Evolutionary conservation across 2,329 filamentous ascomycete genomes (phyloP).

Genomic region (Curvularia spicifera): DNA sequence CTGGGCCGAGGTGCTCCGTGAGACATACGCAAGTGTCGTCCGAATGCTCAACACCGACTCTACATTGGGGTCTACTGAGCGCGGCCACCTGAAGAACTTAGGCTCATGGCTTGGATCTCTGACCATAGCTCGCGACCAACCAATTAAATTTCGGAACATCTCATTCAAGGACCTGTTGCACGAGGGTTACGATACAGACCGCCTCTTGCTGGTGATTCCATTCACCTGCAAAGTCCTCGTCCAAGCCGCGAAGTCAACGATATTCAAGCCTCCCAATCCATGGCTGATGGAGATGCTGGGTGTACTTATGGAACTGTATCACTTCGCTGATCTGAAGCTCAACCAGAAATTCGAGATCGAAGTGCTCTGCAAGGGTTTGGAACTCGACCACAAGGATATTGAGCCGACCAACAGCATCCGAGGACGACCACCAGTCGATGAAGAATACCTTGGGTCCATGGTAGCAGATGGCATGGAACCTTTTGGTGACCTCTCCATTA

Average conservation of each 20-base stretch:
- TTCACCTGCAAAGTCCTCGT: conserved; percentile 96
- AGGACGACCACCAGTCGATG: conserved; percentile 71
- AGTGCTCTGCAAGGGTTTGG: conserved; percentile 90
- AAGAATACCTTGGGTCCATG: conserved; percentile 59
- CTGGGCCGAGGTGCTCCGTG: conserved; percentile 87
- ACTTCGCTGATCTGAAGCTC: conserved; percentile 89
- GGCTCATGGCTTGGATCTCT: conserved; percentile 92
- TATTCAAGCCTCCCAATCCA: conserved; percentile 94
- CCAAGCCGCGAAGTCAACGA: conserved; percentile 81
- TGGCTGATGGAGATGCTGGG: conserved; percentile 98
- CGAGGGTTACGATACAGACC: conserved; percentile 91
- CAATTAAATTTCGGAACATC: conserved; percentile 94
- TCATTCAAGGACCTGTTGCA: conserved; percentile 95
- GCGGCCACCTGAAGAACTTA: conserved; percentile 89
- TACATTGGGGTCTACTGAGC: conserved; percentile 84
- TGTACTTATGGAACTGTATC: conserved; percentile 89
- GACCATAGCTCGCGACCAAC: conserved; percentile 91
- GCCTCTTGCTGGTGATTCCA: conserved; percentile 89
- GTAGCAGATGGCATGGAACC: conserved; percentile 73
- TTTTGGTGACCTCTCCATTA: conserved; percentile 76
- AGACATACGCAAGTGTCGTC: conserved; percentile 87
- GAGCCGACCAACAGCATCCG: conserved; percentile 87
- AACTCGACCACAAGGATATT: conserved; percentile 89
- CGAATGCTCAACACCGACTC: conserved; percentile 89
- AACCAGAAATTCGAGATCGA: conserved; percentile 99